Percentiles rank a stretch among this genome's conserved stretches.
phyloP scores from a whole-genome alignment of 2,329 filamentous ascomycete genomes.

The Ceratocystiopsis sp. region DNA sequence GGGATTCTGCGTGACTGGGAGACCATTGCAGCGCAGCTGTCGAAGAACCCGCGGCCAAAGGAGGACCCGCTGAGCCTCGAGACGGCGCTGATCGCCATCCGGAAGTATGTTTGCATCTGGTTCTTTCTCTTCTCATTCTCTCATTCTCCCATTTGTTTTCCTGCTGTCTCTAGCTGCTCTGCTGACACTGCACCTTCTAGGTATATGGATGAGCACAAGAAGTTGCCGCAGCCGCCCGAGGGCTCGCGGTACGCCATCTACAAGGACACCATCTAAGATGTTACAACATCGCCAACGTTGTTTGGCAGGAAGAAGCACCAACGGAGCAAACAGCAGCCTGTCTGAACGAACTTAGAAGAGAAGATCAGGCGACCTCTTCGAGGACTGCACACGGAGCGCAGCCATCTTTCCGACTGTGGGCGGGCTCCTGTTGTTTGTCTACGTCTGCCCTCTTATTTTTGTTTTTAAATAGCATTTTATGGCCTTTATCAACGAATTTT shows the following conservation, averaged over 20 bases:
- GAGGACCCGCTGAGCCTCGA: constrained; percentile 19
- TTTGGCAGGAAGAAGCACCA: too few relatives aligned
- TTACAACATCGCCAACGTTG: too few relatives aligned
- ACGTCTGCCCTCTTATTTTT: too few relatives aligned
- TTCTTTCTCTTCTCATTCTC: too few relatives aligned
- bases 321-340: not conserved
- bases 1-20: constrained; percentile 83
- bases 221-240: constrained; percentile 84
- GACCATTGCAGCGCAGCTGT: constrained; percentile 73
- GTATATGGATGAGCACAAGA: constrained; percentile 95
- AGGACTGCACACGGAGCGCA: too few relatives aligned
- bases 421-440: too few relatives aligned
- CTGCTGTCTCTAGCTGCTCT: too few relatives aligned
- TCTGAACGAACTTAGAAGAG: too few relatives aligned
- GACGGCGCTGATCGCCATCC: constrained; percentile 19
- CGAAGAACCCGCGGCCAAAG: constrained; percentile 15
- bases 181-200: constrained; percentile 24
- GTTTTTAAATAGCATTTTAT: not conserved
- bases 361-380: not conserved
- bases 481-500: not conserved
- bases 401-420: too few relatives aligned
- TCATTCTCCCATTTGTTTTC: too few relatives aligned
- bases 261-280: constrained; percentile 11
- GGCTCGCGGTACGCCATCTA: constrained; percentile 36
- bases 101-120: constrained; percentile 11